phyloP scores from a whole-genome alignment of 345 rosid species.

The Xanthoceras sorbifolium region DNA sequence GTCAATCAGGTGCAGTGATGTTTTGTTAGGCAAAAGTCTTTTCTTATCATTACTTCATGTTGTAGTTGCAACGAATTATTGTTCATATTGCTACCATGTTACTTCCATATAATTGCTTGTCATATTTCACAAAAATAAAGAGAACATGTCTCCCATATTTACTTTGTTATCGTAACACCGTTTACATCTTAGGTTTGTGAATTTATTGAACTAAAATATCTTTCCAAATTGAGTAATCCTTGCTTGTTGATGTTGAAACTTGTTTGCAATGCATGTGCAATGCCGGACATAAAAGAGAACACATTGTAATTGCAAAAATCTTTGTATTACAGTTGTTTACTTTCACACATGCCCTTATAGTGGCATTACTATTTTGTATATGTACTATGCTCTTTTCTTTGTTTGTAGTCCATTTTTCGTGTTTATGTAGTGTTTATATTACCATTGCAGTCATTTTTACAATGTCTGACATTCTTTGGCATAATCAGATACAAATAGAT shows the following conservation, averaged over 20 bases:
- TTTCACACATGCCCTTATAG: not conserved
- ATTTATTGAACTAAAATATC: not conserved
- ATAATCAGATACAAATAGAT: constrained; percentile 73
- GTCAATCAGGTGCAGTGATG: not conserved
- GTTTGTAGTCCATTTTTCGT: not conserved
- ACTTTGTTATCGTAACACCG: not conserved
- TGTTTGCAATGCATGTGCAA: not conserved
- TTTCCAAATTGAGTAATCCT: not conserved
- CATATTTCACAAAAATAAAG: not conserved
- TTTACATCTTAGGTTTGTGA: not conserved
- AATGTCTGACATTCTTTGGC: constrained; percentile 21
- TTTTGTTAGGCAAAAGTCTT: not conserved
- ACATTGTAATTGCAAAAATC: not conserved
- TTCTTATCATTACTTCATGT: not conserved
- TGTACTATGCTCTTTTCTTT: not conserved
- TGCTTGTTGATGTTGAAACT: not conserved
- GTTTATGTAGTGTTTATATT: not conserved
- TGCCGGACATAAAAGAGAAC: not conserved
- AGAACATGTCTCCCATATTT: not conserved
- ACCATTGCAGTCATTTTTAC: constrained; percentile 5
- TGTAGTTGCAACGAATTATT: not conserved
- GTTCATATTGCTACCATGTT: not conserved
- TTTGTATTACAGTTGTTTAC: not conserved
- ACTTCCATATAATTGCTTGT: not conserved
- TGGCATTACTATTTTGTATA: not conserved